These are phyloP conservation scores for Cladophialophora chaetospira DNA, from an alignment of 2,329 filamentous ascomycete species.

Conservation along the genomic window DNA sequence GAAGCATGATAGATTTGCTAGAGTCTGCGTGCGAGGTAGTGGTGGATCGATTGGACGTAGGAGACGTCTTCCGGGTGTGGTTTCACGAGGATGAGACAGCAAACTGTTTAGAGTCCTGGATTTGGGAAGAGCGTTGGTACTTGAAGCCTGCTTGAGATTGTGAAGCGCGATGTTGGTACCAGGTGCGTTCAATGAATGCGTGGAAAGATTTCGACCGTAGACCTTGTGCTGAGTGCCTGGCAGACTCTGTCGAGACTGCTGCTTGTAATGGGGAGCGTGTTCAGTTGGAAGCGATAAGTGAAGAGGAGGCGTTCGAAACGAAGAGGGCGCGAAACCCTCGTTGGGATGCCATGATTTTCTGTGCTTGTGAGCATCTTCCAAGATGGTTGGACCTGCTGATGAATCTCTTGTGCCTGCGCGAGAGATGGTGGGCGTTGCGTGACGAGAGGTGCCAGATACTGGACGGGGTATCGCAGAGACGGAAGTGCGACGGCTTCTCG, in stretches of 20 bases:
- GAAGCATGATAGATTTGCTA: conserved; percentile 30
- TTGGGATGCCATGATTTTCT: conserved; percentile 19
- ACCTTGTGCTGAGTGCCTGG: conserved; percentile 23
- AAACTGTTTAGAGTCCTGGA: conserved; percentile 25
- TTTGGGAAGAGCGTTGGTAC: conserved; percentile 15
- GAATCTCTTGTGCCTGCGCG: not conserved
- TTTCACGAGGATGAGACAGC: conserved; percentile 12
- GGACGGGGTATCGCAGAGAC: conserved; percentile 24
- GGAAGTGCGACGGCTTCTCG: conserved; percentile 17
- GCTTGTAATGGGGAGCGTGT: conserved; percentile 17
- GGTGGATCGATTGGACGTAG: conserved; percentile 28
- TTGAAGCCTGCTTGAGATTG: conserved; percentile 1
- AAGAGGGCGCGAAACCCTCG: conserved; percentile 9
- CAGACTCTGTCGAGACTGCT: conserved; percentile 14
- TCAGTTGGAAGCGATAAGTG: not conserved
- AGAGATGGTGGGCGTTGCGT: conserved; percentile 12
- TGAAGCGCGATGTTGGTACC: not conserved
- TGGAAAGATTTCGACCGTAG: conserved; percentile 16
- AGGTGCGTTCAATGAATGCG: conserved; percentile 9
- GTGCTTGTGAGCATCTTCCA: not conserved
- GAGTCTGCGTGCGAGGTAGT: conserved; percentile 27
- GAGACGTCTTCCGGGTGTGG: conserved; percentile 23
- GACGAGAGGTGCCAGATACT: conserved; percentile 20
- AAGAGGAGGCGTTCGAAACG: conserved; percentile 6
- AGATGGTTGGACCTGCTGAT: not conserved